These are phyloP conservation scores for Aspergillus fumigatus DNA, from an alignment of 2,329 filamentous ascomycete species.

Conservation along the genomic window DNA sequence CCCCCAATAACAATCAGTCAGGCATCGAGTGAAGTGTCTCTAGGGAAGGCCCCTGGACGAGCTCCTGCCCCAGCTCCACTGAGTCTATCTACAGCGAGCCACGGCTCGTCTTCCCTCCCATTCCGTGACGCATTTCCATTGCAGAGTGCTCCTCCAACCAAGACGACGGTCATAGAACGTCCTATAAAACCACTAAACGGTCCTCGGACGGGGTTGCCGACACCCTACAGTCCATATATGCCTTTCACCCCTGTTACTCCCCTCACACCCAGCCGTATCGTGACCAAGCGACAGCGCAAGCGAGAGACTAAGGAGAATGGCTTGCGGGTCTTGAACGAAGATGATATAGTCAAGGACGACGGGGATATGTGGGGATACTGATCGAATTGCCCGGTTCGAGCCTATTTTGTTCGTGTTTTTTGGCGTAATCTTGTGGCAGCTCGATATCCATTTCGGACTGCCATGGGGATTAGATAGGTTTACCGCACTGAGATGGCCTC, in stretches of 20 bases:
- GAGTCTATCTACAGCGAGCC: slow-evolving; percentile 24
- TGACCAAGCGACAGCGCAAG: slow-evolving; percentile 42
- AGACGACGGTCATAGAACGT: slow-evolving; percentile 46
- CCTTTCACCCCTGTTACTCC: slow-evolving; percentile 48
- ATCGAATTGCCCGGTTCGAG: neutral
- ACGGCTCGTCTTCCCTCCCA: slow-evolving; percentile 35
- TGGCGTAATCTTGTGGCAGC: neutral
- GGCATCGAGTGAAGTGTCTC: slow-evolving; percentile 35
- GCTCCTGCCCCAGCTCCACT: slow-evolving; percentile 28
- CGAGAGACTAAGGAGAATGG: slow-evolving; percentile 40
- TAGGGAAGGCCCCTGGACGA: slow-evolving; percentile 15
- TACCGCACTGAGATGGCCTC: neutral
- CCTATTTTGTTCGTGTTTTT: neutral
- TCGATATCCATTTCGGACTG: neutral
- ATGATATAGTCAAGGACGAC: slow-evolving; percentile 44
- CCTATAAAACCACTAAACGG: slow-evolving; percentile 33
- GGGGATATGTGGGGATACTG: slow-evolving; percentile 43
- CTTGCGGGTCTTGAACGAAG: slow-evolving; percentile 42
- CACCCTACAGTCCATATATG: slow-evolving; percentile 49
- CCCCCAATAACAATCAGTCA: slow-evolving; percentile 4
- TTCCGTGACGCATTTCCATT: slow-evolving; percentile 42
- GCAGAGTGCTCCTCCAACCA: slow-evolving; percentile 44
- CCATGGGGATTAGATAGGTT: neutral
- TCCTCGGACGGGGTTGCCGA: slow-evolving; percentile 45
- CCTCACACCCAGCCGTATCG: slow-evolving; percentile 43